Evolutionary conservation across 192 early-diverging fungal species (phyloP).

Genomic region (Entomortierella chlamydospora): DNA sequence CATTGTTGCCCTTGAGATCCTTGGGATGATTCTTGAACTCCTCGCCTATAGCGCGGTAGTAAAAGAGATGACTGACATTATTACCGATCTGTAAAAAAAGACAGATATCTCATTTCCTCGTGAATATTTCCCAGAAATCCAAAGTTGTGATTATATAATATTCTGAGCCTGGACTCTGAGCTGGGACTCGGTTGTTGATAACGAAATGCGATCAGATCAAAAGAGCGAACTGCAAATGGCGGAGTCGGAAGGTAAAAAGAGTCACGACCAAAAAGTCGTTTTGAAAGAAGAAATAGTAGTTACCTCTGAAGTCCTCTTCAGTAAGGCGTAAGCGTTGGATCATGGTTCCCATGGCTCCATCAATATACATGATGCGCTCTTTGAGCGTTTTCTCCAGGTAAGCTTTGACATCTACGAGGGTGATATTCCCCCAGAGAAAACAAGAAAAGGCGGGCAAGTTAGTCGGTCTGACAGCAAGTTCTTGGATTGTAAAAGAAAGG

Average conservation of each 20-base stretch:
- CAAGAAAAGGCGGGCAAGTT: not conserved
- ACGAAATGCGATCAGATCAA: not conserved
- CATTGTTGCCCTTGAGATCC: constrained; percentile 96
- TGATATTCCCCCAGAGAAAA: not conserved
- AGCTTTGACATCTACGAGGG: constrained; percentile 63
- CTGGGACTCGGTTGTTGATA: no score
- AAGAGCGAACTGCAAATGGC: not conserved
- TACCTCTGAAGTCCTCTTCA: constrained; percentile 89
- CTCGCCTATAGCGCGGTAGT: constrained; percentile 57
- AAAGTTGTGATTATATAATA: not conserved
- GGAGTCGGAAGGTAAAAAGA: not conserved
- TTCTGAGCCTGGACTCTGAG: no score
- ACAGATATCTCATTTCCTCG: no score
- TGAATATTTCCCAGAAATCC: no score
- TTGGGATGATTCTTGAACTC: constrained; percentile 87
- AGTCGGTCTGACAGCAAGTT: not conserved
- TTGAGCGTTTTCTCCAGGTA: constrained; percentile 82
- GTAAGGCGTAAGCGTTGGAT: constrained; percentile 85
- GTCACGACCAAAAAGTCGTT: not conserved
- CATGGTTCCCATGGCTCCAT: constrained; percentile 97
- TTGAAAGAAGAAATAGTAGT: not conserved
- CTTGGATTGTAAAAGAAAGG: not conserved
- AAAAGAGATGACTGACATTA: no score
- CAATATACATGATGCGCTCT: constrained; percentile 95
- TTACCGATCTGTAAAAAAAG: no score